These are phyloP conservation scores for Hanseniaspora nectarophila DNA, from an alignment of 805 yeast species.

Conservation along the genomic window DNA sequence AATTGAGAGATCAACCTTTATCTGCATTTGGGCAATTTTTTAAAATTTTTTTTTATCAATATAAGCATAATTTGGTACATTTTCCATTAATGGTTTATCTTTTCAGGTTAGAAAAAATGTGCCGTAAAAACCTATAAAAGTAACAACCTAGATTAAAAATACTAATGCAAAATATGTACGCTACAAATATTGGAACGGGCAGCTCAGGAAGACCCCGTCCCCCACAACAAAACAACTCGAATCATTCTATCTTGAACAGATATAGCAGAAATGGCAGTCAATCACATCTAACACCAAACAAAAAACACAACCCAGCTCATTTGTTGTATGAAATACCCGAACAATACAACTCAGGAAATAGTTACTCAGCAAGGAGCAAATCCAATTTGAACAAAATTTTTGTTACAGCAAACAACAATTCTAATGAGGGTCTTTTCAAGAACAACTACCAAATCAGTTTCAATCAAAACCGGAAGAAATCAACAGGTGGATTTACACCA, in stretches of 20 bases:
- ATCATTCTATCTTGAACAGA: background rate
- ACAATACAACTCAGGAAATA: background rate
- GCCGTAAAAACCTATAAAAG: too few relatives aligned
- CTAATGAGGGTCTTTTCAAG: background rate
- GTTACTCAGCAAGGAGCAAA: background rate
- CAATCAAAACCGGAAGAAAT: background rate
- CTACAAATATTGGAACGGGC: background rate
- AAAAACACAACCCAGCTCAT: background rate
- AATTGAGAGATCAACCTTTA: too few relatives aligned
- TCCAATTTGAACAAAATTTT: background rate
- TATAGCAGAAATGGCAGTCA: background rate
- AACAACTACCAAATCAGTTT: constrained; percentile 13
- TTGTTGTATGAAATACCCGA: constrained; percentile 12
- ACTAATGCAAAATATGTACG: background rate
- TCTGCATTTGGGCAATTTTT: too few relatives aligned
- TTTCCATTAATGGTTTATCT: too few relatives aligned
- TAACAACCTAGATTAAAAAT: too few relatives aligned
- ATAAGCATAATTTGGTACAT: too few relatives aligned
- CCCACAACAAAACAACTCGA: background rate
- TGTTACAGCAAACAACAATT: too few relatives aligned
- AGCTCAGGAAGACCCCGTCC: background rate
- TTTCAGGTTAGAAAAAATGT: too few relatives aligned
- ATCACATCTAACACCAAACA: background rate
- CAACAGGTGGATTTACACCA: background rate
- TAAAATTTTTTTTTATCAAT: too few relatives aligned